Evolutionary conservation across 2,329 filamentous ascomycete genomes (phyloP).

Genomic region (Fusarium pilosicola): DNA sequence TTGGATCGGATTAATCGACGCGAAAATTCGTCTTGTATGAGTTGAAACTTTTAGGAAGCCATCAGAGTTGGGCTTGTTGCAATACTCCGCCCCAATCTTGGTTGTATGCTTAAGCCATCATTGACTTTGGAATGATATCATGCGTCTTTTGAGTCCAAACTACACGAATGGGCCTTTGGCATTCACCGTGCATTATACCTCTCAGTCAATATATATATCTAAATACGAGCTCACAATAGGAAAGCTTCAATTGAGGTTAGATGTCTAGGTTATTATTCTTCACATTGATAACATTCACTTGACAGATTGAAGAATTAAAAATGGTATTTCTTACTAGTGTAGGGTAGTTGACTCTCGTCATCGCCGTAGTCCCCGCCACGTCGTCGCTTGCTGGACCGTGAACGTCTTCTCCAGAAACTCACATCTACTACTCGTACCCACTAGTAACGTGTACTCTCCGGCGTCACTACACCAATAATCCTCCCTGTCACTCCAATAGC

Average conservation of each 20-base stretch:
- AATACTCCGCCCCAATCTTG: background rate
- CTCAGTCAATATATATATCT: accelerated
- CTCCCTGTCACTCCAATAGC: background rate
- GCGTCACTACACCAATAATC: background rate
- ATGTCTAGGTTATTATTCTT: background rate
- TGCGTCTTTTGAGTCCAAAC: no score
- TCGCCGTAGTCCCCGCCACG: background rate
- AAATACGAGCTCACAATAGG: accelerated
- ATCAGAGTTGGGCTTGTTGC: accelerated
- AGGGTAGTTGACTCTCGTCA: background rate
- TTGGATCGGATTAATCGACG: background rate
- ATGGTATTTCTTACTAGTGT: background rate
- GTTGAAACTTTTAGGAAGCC: no score
- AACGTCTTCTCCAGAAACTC: background rate
- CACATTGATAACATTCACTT: no score
- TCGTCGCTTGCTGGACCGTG: background rate
- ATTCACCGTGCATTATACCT: accelerated
- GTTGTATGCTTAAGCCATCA: background rate
- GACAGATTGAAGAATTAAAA: background rate
- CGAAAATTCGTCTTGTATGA: accelerated
- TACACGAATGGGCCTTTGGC: no score
- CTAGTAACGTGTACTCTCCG: background rate
- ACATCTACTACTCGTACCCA: background rate
- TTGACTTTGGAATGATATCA: no score
- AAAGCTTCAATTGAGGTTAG: background rate